Percentiles rank a stretch among this genome's conserved stretches.
phyloP scores from a whole-genome alignment of 2,329 filamentous ascomycete species.

The Sporothrix variecibatus region DNA sequence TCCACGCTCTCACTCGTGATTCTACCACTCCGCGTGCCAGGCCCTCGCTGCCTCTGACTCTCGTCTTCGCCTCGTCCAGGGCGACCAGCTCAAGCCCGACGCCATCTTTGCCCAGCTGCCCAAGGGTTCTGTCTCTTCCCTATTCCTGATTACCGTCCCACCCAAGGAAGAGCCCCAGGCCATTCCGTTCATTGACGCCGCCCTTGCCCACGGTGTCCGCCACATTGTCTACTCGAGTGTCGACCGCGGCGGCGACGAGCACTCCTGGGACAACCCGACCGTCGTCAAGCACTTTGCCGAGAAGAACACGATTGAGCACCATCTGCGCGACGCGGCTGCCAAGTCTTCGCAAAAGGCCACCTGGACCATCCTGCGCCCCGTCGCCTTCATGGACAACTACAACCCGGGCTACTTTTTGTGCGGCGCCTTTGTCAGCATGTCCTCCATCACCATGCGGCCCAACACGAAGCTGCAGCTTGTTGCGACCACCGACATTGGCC shows the following conservation, averaged over 20 bases:
- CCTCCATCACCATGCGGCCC: constrained; percentile 34
- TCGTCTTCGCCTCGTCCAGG: constrained; percentile 39
- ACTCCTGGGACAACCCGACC: constrained; percentile 36
- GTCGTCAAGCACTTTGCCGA: constrained; percentile 35
- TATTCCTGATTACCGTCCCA: constrained; percentile 41
- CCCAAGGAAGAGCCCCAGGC: constrained; percentile 42
- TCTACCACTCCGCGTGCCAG: constrained; percentile 35
- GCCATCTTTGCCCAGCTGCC: constrained; percentile 40
- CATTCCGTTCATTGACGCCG: constrained; percentile 40
- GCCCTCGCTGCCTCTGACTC: constrained; percentile 42
- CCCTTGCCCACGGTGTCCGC: constrained; percentile 37
- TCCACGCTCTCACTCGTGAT: constrained; percentile 36
- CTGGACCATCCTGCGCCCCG: constrained; percentile 45
- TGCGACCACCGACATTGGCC: constrained; percentile 43
- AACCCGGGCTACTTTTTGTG: constrained; percentile 39
- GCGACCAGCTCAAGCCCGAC: constrained; percentile 38
- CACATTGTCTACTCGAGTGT: constrained; percentile 39
- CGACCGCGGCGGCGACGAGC: constrained; percentile 38
- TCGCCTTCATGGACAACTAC: constrained; percentile 46
- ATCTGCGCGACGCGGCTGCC: constrained; percentile 48
- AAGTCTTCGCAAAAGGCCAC: constrained; percentile 27
- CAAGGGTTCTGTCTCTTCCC: constrained; percentile 35
- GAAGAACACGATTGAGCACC: constrained; percentile 62
- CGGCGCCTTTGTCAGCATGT: constrained; percentile 39
- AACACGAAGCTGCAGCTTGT: constrained; percentile 42